Conservation (phyloP, 345 rosid species). For the Euphorbia pulcherrima region DNA sequence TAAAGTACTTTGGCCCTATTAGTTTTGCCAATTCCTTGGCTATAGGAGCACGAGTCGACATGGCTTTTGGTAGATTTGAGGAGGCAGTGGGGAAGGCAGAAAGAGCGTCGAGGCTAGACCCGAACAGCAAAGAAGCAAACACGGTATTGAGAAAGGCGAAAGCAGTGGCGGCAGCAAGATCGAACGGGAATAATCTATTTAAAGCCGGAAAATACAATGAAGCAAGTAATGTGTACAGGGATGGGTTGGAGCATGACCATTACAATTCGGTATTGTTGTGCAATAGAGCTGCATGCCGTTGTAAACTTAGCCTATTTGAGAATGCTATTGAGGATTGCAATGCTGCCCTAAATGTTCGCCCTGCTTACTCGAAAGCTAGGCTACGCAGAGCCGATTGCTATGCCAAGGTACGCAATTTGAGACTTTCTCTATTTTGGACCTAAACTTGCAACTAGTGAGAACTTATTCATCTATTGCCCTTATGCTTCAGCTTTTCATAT, state of each 20-base stretch:
- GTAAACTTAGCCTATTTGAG: conserved; percentile 59
- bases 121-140: conserved; percentile 62
- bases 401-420: no score
- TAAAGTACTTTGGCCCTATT: conserved; percentile 65
- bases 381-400: conserved; percentile 81
- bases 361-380: conserved; percentile 69
- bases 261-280: conserved; percentile 74
- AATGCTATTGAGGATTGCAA: conserved; percentile 72
- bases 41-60: conserved; percentile 75
- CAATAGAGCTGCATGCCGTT: conserved; percentile 75
- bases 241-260: conserved; percentile 69
- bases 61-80: conserved; percentile 72
- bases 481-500: no score
- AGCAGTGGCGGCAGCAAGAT: conserved; percentile 59
- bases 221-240: conserved; percentile 57
- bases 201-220: conserved; percentile 49
- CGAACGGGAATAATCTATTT: conserved; percentile 67
- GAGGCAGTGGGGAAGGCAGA: conserved; percentile 62
- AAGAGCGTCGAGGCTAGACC: conserved; percentile 62
- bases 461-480: no score
- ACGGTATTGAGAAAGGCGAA: conserved; percentile 40
- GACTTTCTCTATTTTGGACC: no score
- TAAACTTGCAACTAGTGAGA: no score
- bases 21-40: conserved; percentile 65
- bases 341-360: conserved; percentile 59